Percentiles rank a stretch among this genome's conserved stretches.
phyloP scores from a whole-genome alignment of 1,284 basidiomycete genomes.

The Irpex sp. region DNA sequence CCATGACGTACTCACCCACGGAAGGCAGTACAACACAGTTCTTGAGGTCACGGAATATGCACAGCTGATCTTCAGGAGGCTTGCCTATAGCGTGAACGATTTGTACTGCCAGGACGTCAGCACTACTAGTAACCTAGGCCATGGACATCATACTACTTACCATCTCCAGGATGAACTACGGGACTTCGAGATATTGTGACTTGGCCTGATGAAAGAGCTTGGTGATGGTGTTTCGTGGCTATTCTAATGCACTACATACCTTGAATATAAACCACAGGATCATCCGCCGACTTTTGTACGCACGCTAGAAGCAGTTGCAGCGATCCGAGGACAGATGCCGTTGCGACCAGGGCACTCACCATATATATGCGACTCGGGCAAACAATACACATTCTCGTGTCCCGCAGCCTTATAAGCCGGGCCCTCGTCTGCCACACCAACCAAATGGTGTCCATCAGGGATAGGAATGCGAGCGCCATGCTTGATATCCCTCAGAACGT shows the following conservation, averaged over 20 bases:
- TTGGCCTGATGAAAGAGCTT: constrained; percentile 17
- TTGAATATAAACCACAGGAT: constrained; percentile 12
- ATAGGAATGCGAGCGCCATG: constrained; percentile 66
- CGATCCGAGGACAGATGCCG: neutral
- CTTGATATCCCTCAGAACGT: constrained; percentile 66
- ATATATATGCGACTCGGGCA: constrained; percentile 53
- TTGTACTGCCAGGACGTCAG: constrained; percentile 42
- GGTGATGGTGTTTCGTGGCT: neutral
- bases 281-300: constrained; percentile 9
- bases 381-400: constrained; percentile 43
- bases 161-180: constrained; percentile 67
- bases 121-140: neutral
- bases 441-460: constrained; percentile 59
- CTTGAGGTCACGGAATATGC: constrained; percentile 55
- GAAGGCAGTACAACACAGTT: constrained; percentile 73
- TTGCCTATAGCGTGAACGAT: constrained; percentile 65
- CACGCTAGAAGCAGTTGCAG: constrained; percentile 8
- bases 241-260: constrained; percentile 3
- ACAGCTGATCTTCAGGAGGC: constrained; percentile 51
- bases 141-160: constrained; percentile 28
- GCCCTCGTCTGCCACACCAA: constrained; percentile 78
- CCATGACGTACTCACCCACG: constrained; percentile 36
- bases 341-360: constrained; percentile 33
- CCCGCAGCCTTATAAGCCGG: constrained; percentile 48
- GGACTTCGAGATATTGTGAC: constrained; percentile 65